These are phyloP conservation scores for Kodamaea derodonti DNA, from an alignment of 1,139 yeast species.

Conservation along the genomic window DNA sequence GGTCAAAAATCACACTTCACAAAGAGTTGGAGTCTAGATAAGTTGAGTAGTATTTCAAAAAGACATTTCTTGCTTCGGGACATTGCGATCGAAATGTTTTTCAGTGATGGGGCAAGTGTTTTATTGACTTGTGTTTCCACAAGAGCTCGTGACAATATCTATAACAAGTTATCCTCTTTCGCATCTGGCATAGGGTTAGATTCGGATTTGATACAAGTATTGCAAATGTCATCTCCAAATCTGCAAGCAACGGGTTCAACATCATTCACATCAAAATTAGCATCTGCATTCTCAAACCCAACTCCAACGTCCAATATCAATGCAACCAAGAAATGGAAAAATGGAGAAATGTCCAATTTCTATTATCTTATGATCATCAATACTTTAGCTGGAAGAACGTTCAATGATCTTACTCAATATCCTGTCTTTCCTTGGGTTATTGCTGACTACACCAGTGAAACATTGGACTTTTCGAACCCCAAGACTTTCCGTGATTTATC, in stretches of 20 bases:
- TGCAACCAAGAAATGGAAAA: conserved; percentile 68
- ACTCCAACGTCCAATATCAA: conserved; percentile 26
- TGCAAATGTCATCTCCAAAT: conserved; percentile 36
- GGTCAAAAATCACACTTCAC: conserved; percentile 38
- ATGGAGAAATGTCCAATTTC: conserved; percentile 75
- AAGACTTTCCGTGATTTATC: conserved; percentile 66
- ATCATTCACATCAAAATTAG: conserved; percentile 29
- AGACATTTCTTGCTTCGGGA: conserved; percentile 73
- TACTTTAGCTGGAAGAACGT: conserved; percentile 82
- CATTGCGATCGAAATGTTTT: conserved; percentile 74
- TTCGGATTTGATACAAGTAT: conserved; percentile 48
- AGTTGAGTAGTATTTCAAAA: conserved; percentile 60
- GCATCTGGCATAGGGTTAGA: conserved; percentile 49
- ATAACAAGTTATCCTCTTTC: conserved; percentile 41
- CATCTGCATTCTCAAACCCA: conserved; percentile 32
- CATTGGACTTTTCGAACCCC: conserved; percentile 58
- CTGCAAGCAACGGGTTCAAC: conserved; percentile 12
- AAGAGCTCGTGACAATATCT: conserved; percentile 53
- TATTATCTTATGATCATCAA: conserved; percentile 74
- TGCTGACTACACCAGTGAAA: conserved; percentile 69
- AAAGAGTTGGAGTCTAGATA: conserved; percentile 53
- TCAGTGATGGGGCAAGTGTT: conserved; percentile 66
- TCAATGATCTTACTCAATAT: conserved; percentile 81
- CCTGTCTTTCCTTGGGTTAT: conserved; percentile 91
- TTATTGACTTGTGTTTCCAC: conserved; percentile 54